Conservation (phyloP, 1,284 basidiomycete genomes). For the Ceratobasidium sp. region DNA sequence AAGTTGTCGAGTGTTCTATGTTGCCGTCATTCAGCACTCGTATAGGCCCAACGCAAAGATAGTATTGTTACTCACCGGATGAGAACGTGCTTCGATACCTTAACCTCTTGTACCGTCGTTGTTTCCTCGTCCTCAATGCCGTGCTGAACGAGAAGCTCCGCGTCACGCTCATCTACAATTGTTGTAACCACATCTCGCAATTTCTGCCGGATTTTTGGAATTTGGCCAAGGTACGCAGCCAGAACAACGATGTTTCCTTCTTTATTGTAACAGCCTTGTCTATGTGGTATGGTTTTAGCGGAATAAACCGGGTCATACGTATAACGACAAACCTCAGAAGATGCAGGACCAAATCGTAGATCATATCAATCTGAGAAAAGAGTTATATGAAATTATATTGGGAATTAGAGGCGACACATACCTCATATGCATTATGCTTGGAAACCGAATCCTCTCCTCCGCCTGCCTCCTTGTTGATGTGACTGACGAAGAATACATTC, state of each 20-base stretch:
- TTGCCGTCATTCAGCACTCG: not conserved
- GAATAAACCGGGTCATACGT: not conserved
- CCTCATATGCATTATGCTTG: conserved; percentile 75
- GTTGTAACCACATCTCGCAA: conserved; percentile 64
- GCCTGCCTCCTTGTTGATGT: conserved; percentile 64
- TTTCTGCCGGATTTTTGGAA: conserved; percentile 66
- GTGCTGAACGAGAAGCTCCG: conserved; percentile 63
- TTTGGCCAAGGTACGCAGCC: conserved; percentile 78
- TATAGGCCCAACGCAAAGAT: conserved; percentile 5
- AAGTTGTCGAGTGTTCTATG: conserved; percentile 77
- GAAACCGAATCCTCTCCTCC: conserved; percentile 66
- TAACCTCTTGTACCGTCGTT: conserved; percentile 59
- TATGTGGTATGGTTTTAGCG: conserved; percentile 47
- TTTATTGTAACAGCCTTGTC: conserved; percentile 66
- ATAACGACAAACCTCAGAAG: conserved; percentile 61
- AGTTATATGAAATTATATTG: not conserved
- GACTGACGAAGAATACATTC: conserved; percentile 69
- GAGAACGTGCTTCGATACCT: conserved; percentile 61
- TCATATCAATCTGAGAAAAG: conserved; percentile 67
- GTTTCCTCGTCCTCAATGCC: conserved; percentile 56
- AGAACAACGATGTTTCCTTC: conserved; percentile 78
- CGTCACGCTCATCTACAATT: conserved; percentile 74
- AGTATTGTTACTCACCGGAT: conserved; percentile 17
- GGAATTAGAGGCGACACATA: conserved; percentile 49
- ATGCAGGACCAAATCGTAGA: conserved; percentile 73